These are phyloP conservation scores for Mallotus japonicus DNA, from an alignment of 441 rosid genomes.

Conservation along the genomic window DNA sequence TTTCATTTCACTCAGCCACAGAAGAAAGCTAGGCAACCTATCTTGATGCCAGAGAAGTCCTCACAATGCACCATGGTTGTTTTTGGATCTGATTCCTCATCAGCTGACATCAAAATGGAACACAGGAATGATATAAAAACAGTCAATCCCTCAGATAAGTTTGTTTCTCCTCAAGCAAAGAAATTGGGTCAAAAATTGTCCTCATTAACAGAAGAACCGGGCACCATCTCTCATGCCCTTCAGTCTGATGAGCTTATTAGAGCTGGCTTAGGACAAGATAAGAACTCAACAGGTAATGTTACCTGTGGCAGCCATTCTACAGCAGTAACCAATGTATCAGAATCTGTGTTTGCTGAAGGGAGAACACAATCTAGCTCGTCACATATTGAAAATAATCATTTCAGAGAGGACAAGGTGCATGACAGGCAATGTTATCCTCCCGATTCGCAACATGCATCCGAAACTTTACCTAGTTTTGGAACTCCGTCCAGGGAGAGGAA, in stretches of 20 bases:
- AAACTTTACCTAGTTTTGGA: slow-evolving; percentile 19
- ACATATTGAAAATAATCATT: slow-evolving; percentile 15
- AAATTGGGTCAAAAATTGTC: slow-evolving; percentile 33
- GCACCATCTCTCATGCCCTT: slow-evolving; percentile 29
- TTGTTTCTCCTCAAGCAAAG: slow-evolving; percentile 37
- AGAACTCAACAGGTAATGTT: slow-evolving; percentile 22
- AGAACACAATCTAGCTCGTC: slow-evolving; percentile 25
- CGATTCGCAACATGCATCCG: slow-evolving; percentile 26
- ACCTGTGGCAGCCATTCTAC: slow-evolving; percentile 27
- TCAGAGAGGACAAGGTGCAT: slow-evolving; percentile 26
- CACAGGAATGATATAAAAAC: slow-evolving; percentile 25
- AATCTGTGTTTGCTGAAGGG: slow-evolving; percentile 16
- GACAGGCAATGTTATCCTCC: slow-evolving; percentile 20
- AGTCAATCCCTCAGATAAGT: slow-evolving; percentile 28
- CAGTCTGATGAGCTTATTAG: slow-evolving; percentile 25
- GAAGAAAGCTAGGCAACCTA: slow-evolving; percentile 29
- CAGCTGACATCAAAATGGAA: slow-evolving; percentile 24
- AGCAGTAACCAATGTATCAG: slow-evolving; percentile 22
- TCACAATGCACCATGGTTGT: slow-evolving; percentile 11
- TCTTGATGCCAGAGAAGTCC: slow-evolving; percentile 23
- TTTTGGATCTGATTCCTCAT: slow-evolving; percentile 28
- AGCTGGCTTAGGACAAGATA: slow-evolving; percentile 31
- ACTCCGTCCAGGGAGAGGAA: slow-evolving; percentile 26
- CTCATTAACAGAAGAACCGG: slow-evolving; percentile 28
- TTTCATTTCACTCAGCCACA: slow-evolving; percentile 27